Conservation (phyloP, 148 eudicot species). For the Salicornia ramosissima region DNA sequence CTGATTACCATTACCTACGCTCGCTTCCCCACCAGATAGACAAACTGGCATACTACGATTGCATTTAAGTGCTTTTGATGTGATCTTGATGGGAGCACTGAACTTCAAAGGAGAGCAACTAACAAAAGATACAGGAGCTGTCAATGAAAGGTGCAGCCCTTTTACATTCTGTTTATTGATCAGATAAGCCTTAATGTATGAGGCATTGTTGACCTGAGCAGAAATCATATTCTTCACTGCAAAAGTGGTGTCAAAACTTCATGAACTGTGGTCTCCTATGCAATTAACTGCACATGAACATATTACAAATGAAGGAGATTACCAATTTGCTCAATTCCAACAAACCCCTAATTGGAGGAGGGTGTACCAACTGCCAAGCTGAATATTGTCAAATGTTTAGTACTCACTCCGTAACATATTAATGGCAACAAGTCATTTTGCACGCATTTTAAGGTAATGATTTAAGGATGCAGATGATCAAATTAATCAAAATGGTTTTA, state of each 20-base stretch:
- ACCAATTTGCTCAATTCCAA: neutral
- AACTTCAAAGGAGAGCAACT: slow-evolving; percentile 13
- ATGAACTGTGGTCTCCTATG: neutral
- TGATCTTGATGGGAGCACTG: slow-evolving; percentile 15
- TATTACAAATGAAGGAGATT: neutral
- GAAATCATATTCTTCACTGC: slow-evolving; percentile 37
- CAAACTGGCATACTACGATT: slow-evolving; percentile 34
- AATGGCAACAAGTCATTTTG: no score
- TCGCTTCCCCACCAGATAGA: slow-evolving; percentile 39
- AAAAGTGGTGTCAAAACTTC: slow-evolving; percentile 10
- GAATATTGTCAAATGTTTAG: no score
- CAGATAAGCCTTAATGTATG: slow-evolving; percentile 26
- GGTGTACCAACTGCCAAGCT: no score
- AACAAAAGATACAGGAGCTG: slow-evolving; percentile 17
- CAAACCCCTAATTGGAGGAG: neutral
- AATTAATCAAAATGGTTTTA: no score
- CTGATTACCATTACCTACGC: slow-evolving; percentile 36
- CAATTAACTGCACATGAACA: slow-evolving; percentile 10
- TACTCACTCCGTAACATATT: no score
- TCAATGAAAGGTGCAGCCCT: slow-evolving; percentile 14
- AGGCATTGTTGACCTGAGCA: slow-evolving; percentile 37
- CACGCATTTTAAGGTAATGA: no score
- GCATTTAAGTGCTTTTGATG: slow-evolving; percentile 16
- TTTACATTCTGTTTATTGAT: neutral
- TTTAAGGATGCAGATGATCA: no score